These are phyloP conservation scores for Rhodotorula taiwanensis DNA, from an alignment of 768 basidiomycete genomes.

Conservation along the genomic window DNA sequence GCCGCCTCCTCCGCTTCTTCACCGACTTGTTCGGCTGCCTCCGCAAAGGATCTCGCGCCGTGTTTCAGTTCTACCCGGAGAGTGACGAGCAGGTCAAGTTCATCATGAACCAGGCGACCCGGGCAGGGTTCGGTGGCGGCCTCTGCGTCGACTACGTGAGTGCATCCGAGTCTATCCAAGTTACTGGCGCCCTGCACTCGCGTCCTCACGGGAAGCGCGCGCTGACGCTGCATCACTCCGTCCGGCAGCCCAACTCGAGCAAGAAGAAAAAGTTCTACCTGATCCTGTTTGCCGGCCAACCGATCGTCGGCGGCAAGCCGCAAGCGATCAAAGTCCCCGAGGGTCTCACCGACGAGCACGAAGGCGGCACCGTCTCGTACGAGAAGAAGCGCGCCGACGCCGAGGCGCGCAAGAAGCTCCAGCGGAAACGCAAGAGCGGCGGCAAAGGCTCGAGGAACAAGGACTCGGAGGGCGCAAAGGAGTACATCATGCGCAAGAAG, in stretches of 20 bases:
- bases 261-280: constrained; percentile 76
- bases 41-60: constrained; percentile 73
- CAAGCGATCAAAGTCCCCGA: constrained; percentile 24
- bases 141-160: constrained; percentile 77
- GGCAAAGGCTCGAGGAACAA: constrained; percentile 47
- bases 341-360: constrained; percentile 43
- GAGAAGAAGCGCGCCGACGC: constrained; percentile 66
- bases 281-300: constrained; percentile 74
- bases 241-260: constrained; percentile 23
- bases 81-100: constrained; percentile 95
- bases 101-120: constrained; percentile 84
- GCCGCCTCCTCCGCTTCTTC: constrained; percentile 70
- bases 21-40: constrained; percentile 82
- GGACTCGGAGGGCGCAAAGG: constrained; percentile 51
- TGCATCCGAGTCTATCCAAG: not conserved
- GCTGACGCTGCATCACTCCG: too few species aligned
- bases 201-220: not conserved
- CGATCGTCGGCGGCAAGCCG: constrained; percentile 22
- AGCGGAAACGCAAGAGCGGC: constrained; percentile 47
- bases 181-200: too few species aligned
- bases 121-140: constrained; percentile 93
- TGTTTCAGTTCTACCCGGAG: constrained; percentile 92
- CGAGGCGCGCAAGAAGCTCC: constrained; percentile 11
- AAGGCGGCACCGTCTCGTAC: constrained; percentile 51
- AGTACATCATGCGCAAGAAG: constrained; percentile 97